Percentiles rank a stretch among this genome's conserved stretches.
These are phyloP conservation scores for Kwoniella botswanensis DNA, from an alignment of 768 basidiomycete species.

Conservation along the genomic window DNA sequence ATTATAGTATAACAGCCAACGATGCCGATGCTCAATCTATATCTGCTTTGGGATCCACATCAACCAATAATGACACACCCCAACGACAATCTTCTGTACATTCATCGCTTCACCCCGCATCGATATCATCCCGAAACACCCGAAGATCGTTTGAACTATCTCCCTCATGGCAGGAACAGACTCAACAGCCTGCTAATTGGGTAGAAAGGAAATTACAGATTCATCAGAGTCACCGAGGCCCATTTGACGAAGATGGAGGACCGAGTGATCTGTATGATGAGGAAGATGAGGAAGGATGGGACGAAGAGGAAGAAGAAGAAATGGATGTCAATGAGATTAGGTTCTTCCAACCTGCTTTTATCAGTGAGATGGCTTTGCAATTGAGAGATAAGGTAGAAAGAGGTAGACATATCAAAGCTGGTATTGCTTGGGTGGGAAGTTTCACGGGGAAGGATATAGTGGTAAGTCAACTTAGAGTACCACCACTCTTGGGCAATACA, in stretches of 20 bases:
- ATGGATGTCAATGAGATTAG: conserved; percentile 71
- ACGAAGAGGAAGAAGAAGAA: conserved; percentile 47
- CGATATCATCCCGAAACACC: conserved; percentile 14
- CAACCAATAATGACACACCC: conserved; percentile 2
- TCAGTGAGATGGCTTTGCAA: conserved; percentile 87
- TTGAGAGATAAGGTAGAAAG: conserved; percentile 87
- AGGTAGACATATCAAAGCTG: conserved; percentile 85
- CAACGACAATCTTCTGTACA: conserved; percentile 26
- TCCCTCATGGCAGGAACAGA: conserved; percentile 44
- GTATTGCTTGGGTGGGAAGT: conserved; percentile 83
- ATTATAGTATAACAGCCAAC: conserved; percentile 15
- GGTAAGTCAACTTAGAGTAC: conserved; percentile 62
- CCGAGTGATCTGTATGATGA: conserved; percentile 23
- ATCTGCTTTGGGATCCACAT: conserved; percentile 4
- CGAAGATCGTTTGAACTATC: conserved; percentile 36
- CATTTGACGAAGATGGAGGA: conserved; percentile 34
- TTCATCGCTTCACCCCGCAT: conserved; percentile 31
- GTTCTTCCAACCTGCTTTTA: conserved; percentile 84
- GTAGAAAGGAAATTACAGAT: conserved; percentile 54
- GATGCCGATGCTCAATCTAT: conserved; percentile 14
- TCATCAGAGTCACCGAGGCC: conserved; percentile 43
- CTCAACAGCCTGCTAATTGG: conserved; percentile 50
- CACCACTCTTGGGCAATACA: background rate
- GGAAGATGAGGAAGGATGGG: conserved; percentile 17
- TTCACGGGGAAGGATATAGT: conserved; percentile 96